Evolutionary conservation across 139 green algal species (phyloP).

Genomic region (Asterochloris erici): DNA sequence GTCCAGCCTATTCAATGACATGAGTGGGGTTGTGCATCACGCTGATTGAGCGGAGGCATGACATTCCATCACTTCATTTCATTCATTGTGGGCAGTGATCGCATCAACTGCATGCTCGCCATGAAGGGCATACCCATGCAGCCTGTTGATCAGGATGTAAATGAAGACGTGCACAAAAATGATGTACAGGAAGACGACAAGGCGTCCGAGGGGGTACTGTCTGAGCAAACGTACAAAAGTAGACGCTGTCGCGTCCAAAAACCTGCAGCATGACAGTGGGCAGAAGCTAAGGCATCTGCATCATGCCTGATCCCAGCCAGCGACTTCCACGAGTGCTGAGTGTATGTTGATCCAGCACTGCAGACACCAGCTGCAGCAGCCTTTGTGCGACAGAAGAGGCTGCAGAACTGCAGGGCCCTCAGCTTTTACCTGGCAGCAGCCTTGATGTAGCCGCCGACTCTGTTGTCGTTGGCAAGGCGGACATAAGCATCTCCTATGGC

Average conservation of each 20-base stretch:
- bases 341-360: not conserved
- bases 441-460: conserved; percentile 42
- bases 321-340: not conserved
- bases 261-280: conserved; percentile 4
- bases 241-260: conserved; percentile 30
- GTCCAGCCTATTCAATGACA: conserved; percentile 77
- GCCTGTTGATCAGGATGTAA: conserved; percentile 57
- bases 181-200: conserved; percentile 63
- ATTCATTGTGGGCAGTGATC: too few species aligned
- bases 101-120: too few species aligned
- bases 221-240: conserved; percentile 56
- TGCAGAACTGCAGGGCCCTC: not conserved
- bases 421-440: conserved; percentile 26
- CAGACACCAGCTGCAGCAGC: not conserved
- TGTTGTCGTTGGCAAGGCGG: conserved; percentile 41
- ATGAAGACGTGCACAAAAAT: conserved; percentile 71
- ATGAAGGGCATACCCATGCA: conserved; percentile 38
- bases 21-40: conserved; percentile 22
- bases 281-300: not conserved
- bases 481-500: conserved; percentile 62
- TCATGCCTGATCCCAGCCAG: not conserved
- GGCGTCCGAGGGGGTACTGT: conserved; percentile 68
- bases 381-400: not conserved
- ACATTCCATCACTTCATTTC: too few species aligned
- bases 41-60: too few species aligned